Evolutionary conservation across 495 filamentous ascomycete species (phyloP).

Genomic region (Neurospora intermedia): DNA sequence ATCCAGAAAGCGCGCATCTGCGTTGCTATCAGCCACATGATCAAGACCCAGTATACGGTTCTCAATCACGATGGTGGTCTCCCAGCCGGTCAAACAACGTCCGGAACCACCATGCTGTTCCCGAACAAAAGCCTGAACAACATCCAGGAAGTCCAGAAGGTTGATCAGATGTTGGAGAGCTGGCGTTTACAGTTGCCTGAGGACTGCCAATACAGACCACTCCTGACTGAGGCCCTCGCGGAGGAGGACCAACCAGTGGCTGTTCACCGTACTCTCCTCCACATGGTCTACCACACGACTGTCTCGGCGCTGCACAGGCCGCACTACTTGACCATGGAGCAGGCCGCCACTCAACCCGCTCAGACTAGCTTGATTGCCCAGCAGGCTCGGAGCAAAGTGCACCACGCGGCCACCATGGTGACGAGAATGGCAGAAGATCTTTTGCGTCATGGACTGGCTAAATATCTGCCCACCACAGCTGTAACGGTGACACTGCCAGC

Average conservation of each 20-base stretch:
- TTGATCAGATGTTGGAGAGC: constrained; percentile 60
- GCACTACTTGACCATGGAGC: constrained; percentile 64
- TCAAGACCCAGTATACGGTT: constrained; percentile 82
- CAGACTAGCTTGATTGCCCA: constrained; percentile 49
- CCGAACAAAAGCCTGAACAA: constrained; percentile 75
- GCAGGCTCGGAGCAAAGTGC: constrained; percentile 66
- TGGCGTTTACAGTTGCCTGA: constrained; percentile 62
- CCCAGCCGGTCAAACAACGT: constrained; percentile 42
- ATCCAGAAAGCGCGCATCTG: constrained; percentile 88
- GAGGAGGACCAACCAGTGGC: constrained; percentile 40
- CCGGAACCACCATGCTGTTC: constrained; percentile 81
- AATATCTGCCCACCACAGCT: constrained; percentile 74
- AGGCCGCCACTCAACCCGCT: constrained; percentile 34
- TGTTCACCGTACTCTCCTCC: constrained; percentile 65
- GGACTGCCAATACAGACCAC: constrained; percentile 49
- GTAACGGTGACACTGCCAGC: constrained; percentile 83
- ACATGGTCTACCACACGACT: constrained; percentile 84
- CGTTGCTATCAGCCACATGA: constrained; percentile 70
- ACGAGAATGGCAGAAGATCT: constrained; percentile 67
- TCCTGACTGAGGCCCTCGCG: constrained; percentile 36
- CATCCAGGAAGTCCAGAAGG: constrained; percentile 57
- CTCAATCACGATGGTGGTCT: constrained; percentile 59
- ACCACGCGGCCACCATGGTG: constrained; percentile 68
- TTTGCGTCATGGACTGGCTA: constrained; percentile 55
- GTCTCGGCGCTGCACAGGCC: constrained; percentile 80